Base-by-base conservation (phyloP, 108 stramenopile species). In the Cylindrotheca fusiformis region DNA sequence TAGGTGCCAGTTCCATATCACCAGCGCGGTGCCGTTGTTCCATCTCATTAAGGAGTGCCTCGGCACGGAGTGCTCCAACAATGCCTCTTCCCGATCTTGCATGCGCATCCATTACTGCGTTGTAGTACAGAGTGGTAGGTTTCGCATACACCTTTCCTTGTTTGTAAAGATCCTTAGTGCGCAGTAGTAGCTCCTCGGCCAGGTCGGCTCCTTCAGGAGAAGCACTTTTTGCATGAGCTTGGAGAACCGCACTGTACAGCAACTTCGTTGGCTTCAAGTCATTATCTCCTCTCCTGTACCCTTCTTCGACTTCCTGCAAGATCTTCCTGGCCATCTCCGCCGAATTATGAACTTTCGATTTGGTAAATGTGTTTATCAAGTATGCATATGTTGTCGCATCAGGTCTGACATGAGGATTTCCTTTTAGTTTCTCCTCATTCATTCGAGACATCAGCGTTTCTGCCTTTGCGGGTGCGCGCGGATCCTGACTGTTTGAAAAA, bases 71-170 rank as follows among this genome's bases (percentile, higher is more conserved):
- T 5, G 79, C 81, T 44, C 76, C 68, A 29, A 33, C 23, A 31
- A 36, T 33, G 14, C 67, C 77, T 18, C 63, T 67, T n/a, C 36
- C 4, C 44, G 74, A 79, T 21, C 78, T 61, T 19, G 84, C 81
- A 72, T 77, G 63, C 10, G 61, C 74, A 52, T 71, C 62, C 44
- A 75, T 72, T 19, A 76, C 59, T 44, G 65, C 52, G 48, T 86
- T 86, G 57, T 80, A 86, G 24, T 80, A 74, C 31, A 82, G 58
- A 36, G 74, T 62, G 61, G 82, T 58, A 21, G 71, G 71, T 51
- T 72, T 72, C 48, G 54, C 61, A 44, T 67, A 74, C 33, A 59
- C 26, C 19, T 57, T 61, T 5, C 73, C 73, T 48, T 60, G 48
- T 29, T 67, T 56, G 58, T 67, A 74, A 1, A 74, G 73, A 32